These are phyloP conservation scores for Phytopythium kandeliae DNA, from an alignment of 352 stramenopile genomes.

Conservation along the genomic window DNA sequence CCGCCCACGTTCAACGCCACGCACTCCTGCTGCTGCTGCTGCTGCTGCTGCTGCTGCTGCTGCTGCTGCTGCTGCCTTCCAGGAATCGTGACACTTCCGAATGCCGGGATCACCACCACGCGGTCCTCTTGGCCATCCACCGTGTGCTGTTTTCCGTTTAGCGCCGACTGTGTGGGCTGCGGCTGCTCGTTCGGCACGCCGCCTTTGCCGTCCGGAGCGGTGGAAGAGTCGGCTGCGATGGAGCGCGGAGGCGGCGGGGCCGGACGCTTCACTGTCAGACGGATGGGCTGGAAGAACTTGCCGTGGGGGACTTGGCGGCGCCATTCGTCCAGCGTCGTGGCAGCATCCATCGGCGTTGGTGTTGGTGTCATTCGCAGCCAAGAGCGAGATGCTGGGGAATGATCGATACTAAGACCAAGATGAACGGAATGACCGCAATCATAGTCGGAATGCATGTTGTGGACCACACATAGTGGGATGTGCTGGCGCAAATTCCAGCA, in stretches of 20 bases:
- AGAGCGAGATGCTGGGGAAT: too few species aligned
- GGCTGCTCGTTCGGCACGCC: background rate
- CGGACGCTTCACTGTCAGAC: slow-evolving; percentile 16
- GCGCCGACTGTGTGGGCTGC: background rate
- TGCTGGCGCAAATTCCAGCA: too few species aligned
- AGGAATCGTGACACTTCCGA: slow-evolving; percentile 21
- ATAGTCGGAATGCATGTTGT: too few species aligned
- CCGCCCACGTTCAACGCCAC: slow-evolving; percentile 65
- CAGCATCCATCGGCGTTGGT: too few species aligned
- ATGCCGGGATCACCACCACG: slow-evolving; percentile 37
- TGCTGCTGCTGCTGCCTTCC: too few species aligned
- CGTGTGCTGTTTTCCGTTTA: too few species aligned
- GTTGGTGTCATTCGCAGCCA: background rate
- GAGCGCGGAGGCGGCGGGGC: background rate
- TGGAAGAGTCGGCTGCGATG: too few species aligned
- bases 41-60: too few species aligned
- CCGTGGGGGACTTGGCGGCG: slow-evolving; percentile 29
- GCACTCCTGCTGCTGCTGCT: slow-evolving; percentile 12
- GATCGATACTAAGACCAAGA: too few species aligned
- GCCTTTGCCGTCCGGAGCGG: background rate
- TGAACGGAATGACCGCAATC: too few species aligned
- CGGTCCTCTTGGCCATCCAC: background rate
- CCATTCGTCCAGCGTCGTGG: slow-evolving; percentile 30
- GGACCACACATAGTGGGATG: too few species aligned
- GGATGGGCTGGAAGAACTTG: slow-evolving; percentile 40